A percentile compares a stretch with the other conserved stretches of the same genome.
These are phyloP conservation scores for Blastomyces parvus DNA, from an alignment of 2,329 filamentous ascomycete genomes.

Conservation along the genomic window DNA sequence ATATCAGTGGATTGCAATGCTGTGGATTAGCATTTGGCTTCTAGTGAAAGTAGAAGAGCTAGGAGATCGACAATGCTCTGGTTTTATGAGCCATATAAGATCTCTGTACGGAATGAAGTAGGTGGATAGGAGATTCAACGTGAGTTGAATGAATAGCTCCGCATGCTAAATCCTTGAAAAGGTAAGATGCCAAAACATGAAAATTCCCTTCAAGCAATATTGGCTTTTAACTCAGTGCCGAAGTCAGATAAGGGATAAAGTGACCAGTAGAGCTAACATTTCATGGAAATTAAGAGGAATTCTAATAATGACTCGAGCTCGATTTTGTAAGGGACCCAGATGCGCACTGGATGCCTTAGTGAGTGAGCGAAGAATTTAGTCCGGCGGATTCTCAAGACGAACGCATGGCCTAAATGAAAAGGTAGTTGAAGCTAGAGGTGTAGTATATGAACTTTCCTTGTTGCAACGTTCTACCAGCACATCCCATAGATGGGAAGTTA, in stretches of 20 bases:
- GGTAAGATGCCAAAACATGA: background rate
- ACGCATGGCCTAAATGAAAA: background rate
- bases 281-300: background rate
- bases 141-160: background rate
- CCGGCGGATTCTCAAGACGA: background rate
- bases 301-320: background rate
- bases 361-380: background rate
- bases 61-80: background rate
- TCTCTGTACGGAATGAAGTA: background rate
- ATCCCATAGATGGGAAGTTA: background rate
- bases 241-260: background rate
- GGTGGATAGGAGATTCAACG: background rate
- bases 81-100: background rate
- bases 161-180: background rate
- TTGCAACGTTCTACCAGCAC: background rate
- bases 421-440: background rate
- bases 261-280: too few species aligned
- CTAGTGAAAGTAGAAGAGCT: background rate
- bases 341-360: background rate
- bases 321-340: background rate
- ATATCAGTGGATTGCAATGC: background rate
- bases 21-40: background rate
- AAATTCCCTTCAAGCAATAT: background rate
- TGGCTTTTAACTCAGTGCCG: background rate
- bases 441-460: background rate